These are phyloP conservation scores for Cystobasidium sp. DNA, from an alignment of 1,284 basidiomycete species.

Conservation along the genomic window DNA sequence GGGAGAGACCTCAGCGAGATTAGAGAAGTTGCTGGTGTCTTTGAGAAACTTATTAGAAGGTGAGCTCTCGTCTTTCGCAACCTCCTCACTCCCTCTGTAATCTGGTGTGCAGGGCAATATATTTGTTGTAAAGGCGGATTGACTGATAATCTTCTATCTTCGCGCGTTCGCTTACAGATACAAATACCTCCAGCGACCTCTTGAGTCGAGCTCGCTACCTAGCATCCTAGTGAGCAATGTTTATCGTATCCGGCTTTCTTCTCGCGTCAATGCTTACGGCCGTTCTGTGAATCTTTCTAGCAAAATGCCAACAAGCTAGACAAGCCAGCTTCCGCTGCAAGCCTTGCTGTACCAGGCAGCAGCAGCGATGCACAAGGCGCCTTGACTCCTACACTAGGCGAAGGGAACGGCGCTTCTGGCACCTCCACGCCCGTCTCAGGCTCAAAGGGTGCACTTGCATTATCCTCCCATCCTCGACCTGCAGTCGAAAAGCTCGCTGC, in stretches of 20 bases:
- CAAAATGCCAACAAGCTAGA: slow-evolving; percentile 44
- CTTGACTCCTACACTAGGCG: slow-evolving; percentile 6
- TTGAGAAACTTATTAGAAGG: slow-evolving; percentile 94
- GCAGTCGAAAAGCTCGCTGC: slow-evolving; percentile 77
- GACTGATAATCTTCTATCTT: not conserved
- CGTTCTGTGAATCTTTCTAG: not conserved
- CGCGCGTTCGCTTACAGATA: slow-evolving; percentile 64
- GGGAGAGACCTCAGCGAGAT: slow-evolving; percentile 64
- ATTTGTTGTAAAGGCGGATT: not conserved
- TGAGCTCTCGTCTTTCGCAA: slow-evolving; percentile 54
- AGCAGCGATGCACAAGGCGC: slow-evolving; percentile 42
- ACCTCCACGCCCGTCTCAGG: slow-evolving; percentile 31
- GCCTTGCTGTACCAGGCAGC: slow-evolving; percentile 25
- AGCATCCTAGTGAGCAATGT: slow-evolving; percentile 75
- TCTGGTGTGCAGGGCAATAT: not conserved
- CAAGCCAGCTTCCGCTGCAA: slow-evolving; percentile 28
- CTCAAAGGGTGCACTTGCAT: slow-evolving; percentile 1
- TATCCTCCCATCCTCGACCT: slow-evolving; percentile 28
- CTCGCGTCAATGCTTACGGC: not conserved
- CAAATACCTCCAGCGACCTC: slow-evolving; percentile 95
- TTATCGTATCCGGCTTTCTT: not conserved
- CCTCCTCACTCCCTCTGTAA: not conserved
- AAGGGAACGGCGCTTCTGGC: slow-evolving; percentile 20
- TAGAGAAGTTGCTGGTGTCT: slow-evolving; percentile 87
- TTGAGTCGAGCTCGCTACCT: slow-evolving; percentile 83